Evolutionary conservation across 2,329 filamentous ascomycete genomes (phyloP), one percentile per base, ranked within the genome.

Genomic region (Penicillium freii): DNA sequence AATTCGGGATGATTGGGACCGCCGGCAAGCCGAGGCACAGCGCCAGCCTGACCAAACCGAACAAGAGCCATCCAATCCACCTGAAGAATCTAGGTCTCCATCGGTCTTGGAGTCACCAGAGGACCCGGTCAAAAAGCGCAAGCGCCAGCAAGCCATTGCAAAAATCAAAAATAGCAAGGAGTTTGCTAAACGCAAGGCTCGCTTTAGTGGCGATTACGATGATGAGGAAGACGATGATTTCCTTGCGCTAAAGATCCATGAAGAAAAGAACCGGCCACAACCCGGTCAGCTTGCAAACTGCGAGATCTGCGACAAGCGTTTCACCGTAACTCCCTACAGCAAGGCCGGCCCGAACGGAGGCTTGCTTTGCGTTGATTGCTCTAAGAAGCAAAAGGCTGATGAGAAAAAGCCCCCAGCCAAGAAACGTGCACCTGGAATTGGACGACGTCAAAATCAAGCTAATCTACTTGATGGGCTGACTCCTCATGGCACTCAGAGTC

Each of bases 251-350:
- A 77, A 82, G 51, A 82, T 85, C 66, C 80, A 84, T 74, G 80
- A 83, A 70, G 79, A 82, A 64, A 85, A 84, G 65, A 66, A 71
- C 23, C 71, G 71, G 27, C 87, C 87, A 1, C 72, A 87, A n/a
- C 90, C 91, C 1, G 92, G 91, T 2, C 93, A 97, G 73, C 84
- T 93, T 69, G 91, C 90, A 62, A 92, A 96, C 64, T 97, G 93
- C 71, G 91, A 90, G 61, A 77, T 87, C 3, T 97, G 93, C 73
- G 82, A 83, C 43, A 96, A 94, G 61, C 87, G 92, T 38, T 97
- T 97, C 70, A 96, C 91, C 0, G 92, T 97, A 44, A 97, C 93
- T 0, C 84, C 91, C 0, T 97, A 97, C 76, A 92, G 89, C 61
- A 88, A 91, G 63, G 84, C 87, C 29, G 91, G 90, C 0, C 89